Conservation (phyloP, 2,329 filamentous ascomycete species). For the Hymenoscyphus scutula region DNA sequence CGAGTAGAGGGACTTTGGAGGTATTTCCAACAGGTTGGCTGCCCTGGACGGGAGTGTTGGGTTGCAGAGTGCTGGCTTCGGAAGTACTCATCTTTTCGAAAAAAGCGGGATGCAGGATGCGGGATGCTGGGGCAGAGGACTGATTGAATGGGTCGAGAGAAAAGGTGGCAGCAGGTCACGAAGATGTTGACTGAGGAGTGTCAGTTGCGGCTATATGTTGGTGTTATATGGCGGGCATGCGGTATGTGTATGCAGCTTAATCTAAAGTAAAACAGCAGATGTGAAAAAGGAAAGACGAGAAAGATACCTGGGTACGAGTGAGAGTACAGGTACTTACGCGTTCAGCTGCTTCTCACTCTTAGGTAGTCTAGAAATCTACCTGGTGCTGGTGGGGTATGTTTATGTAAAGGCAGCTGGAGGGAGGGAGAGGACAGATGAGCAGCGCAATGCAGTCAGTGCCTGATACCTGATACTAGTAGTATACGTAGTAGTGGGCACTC, state of each 20-base stretch:
- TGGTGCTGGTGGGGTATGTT: neutral
- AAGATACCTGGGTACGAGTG: neutral
- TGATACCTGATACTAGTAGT: neutral
- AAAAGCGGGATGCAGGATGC: no score
- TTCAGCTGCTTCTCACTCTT: slow-evolving; percentile 28
- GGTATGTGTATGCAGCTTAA: slow-evolving; percentile 22
- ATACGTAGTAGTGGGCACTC: neutral
- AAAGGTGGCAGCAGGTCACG: neutral
- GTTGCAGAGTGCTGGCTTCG: slow-evolving; percentile 31
- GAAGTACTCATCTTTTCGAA: slow-evolving; percentile 31
- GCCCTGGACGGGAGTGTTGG: slow-evolving; percentile 30
- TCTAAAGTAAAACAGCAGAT: slow-evolving; percentile 22
- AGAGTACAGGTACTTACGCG: slow-evolving; percentile 26
- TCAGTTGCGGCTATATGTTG: slow-evolving; percentile 24
- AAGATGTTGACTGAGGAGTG: slow-evolving; percentile 19
- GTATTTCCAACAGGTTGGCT: slow-evolving; percentile 22
- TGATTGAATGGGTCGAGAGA: neutral
- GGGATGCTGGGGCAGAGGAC: slow-evolving; percentile 5
- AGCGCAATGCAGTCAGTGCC: no score
- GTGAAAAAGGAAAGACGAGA: neutral
- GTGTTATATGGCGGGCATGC: slow-evolving; percentile 14
- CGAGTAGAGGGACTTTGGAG: slow-evolving; percentile 35
- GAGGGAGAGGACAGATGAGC: neutral
- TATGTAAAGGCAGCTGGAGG: neutral
- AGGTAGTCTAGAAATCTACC: neutral